A percentile compares a stretch with the other conserved stretches of the same genome.
These are phyloP conservation scores for Spizellomyces sp. DNA, from an alignment of 192 early-diverging fungal genomes.

Conservation along the genomic window DNA sequence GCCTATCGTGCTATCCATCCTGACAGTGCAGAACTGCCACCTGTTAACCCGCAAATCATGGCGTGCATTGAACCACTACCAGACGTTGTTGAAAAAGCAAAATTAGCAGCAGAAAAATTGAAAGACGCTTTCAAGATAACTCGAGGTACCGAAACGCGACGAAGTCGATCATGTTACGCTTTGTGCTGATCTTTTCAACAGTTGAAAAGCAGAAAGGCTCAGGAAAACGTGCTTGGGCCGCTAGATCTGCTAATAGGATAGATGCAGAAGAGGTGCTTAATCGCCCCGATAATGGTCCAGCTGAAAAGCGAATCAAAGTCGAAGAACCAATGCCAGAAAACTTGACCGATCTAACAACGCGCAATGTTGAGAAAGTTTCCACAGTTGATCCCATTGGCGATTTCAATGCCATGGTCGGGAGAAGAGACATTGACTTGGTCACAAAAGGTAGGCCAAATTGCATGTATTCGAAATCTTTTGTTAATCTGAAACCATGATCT, in stretches of 20 bases:
- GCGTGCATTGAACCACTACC: constrained; percentile 49
- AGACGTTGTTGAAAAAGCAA: constrained; percentile 45
- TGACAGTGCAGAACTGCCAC: constrained; percentile 48
- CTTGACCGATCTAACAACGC: constrained; percentile 37
- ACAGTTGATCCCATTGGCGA: constrained; percentile 60
- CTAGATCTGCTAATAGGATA: constrained; percentile 3
- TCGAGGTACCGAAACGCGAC: constrained; percentile 43
- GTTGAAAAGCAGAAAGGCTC: constrained; percentile 20
- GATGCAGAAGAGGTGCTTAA: constrained; percentile 5
- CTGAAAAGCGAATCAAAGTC: constrained; percentile 18
- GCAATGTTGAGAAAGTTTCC: constrained; percentile 47
- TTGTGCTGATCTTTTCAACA: constrained; percentile 22
- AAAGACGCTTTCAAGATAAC: constrained; percentile 55
- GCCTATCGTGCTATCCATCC: constrained; percentile 62
- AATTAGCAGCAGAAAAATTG: constrained; percentile 44
- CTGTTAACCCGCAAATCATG: constrained; percentile 46
- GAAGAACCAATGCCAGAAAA: constrained; percentile 28
- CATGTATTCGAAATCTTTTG: neutral
- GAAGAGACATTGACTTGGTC: constrained; percentile 56
- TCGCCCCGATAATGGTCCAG: neutral
- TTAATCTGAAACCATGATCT: constrained; percentile 1
- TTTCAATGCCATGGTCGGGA: constrained; percentile 61
- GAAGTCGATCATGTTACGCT: neutral
- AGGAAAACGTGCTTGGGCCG: constrained; percentile 30
- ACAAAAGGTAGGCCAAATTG: constrained; percentile 39